Evolutionary conservation across 768 basidiomycete species (phyloP).

Genomic region (Suillus decipiens): DNA sequence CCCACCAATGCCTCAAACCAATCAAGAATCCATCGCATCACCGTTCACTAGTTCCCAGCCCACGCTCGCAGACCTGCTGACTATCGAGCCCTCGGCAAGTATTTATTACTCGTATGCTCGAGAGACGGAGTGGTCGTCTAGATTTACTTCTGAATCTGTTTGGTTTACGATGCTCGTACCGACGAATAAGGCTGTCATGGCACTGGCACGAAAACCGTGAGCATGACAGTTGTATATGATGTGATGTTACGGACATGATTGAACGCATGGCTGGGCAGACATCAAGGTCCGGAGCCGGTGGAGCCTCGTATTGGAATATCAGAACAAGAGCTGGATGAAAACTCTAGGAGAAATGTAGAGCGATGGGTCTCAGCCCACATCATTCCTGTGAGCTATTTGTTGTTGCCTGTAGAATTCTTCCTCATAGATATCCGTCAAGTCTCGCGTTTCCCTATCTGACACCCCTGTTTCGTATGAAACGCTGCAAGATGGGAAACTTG

Average conservation of each 20-base stretch:
- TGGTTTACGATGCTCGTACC: constrained; percentile 72
- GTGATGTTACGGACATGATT: not conserved
- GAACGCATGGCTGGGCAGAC: constrained; percentile 40
- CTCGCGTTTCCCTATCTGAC: constrained; percentile 46
- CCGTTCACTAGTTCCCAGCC: constrained; percentile 50
- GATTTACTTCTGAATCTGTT: constrained; percentile 38
- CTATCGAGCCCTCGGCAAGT: constrained; percentile 71
- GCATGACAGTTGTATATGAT: constrained; percentile 27
- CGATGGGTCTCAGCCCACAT: constrained; percentile 84
- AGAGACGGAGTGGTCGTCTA: constrained; percentile 60
- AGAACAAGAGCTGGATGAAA: constrained; percentile 64
- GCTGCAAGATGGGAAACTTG: constrained; percentile 55
- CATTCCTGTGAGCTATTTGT: constrained; percentile 56
- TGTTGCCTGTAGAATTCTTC: not conserved
- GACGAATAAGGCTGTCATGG: constrained; percentile 87
- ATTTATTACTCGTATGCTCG: constrained; percentile 87
- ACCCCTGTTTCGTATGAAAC: constrained; percentile 50
- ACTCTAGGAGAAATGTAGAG: constrained; percentile 67
- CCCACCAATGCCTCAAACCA: constrained; percentile 21
- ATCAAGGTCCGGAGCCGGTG: constrained; percentile 49
- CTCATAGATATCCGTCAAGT: constrained; percentile 25
- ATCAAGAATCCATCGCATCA: constrained; percentile 20
- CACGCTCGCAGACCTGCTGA: constrained; percentile 73
- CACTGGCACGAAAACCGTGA: constrained; percentile 79
- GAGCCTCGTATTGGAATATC: constrained; percentile 57